Conservation (phyloP, 495 filamentous ascomycete species). For the Neurospora sp. region DNA sequence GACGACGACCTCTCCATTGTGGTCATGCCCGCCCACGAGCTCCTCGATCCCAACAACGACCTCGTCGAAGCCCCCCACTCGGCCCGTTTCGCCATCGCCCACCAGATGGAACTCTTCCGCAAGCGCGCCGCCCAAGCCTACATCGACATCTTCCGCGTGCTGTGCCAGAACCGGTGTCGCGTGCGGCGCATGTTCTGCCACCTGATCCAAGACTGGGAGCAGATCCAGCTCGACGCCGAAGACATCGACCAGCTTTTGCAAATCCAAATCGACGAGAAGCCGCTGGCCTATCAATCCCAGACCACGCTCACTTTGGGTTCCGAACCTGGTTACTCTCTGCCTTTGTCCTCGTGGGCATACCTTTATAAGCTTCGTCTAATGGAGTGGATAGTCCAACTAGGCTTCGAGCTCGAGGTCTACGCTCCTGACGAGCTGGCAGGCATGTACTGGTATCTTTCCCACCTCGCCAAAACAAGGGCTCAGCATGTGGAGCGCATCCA, state of each 20-base stretch:
- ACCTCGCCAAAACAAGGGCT: slow-evolving; percentile 44
- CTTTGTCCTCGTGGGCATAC: slow-evolving; percentile 81
- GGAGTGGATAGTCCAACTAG: slow-evolving; percentile 81
- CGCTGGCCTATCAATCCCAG: slow-evolving; percentile 28
- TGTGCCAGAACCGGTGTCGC: slow-evolving; percentile 85
- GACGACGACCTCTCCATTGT: slow-evolving; percentile 70
- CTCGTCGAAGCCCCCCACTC: slow-evolving; percentile 67
- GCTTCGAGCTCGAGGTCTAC: slow-evolving; percentile 92
- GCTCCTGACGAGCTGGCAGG: slow-evolving; percentile 72
- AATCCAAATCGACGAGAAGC: slow-evolving; percentile 49
- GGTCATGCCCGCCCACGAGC: slow-evolving; percentile 58
- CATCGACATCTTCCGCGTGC: slow-evolving; percentile 67
- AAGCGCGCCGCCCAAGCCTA: slow-evolving; percentile 66
- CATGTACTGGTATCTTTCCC: slow-evolving; percentile 81
- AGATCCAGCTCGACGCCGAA: slow-evolving; percentile 72
- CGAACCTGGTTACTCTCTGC: slow-evolving; percentile 41
- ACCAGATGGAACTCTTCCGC: slow-evolving; percentile 71
- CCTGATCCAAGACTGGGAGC: slow-evolving; percentile 72
- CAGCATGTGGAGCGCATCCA: slow-evolving; percentile 63
- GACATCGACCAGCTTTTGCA: slow-evolving; percentile 67
- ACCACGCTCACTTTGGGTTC: slow-evolving; percentile 19
- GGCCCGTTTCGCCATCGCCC: slow-evolving; percentile 64
- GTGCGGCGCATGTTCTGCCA: slow-evolving; percentile 78
- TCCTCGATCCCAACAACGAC: slow-evolving; percentile 66
- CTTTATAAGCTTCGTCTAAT: slow-evolving; percentile 80